Base-by-base conservation (phyloP, 2,329 filamentous ascomycete genomes). In the Eurotiales sp. region DNA sequence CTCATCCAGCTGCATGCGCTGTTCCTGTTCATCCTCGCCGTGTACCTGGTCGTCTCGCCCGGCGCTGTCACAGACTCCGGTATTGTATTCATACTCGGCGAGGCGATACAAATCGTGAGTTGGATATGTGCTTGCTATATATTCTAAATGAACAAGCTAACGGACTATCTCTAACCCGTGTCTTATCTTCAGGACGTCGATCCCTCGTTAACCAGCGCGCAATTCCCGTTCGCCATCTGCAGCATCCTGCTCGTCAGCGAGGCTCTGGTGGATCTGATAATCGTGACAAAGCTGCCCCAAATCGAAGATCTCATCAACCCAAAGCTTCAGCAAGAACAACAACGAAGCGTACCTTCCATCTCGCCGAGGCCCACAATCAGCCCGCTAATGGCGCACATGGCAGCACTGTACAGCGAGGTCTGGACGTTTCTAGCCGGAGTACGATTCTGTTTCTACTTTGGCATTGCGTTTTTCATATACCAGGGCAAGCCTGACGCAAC, bases 21-120 rank as follows among this genome's bases (percentile, higher is more conserved):
- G 66, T 90, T 93, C 75, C 88, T 96, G 72, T 71, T 96, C 58
- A 88, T 88, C 5, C 76, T 93, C 44, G 90, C 85, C 61, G 90
- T 86, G 71, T 89, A 93, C 75, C 86, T 96, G 73, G 78, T 95
- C 61, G 86, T 82, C 37, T 84, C 79, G 53, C 91, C 91, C 5
- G 73, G 75, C 55, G 77, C 81, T 39, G 78, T 96, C 61, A 83
- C 87, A 44, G 86, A 92, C 64, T 89, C 95, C 63, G 84, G 86
- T 47, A 69, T 95, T 19, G 88, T 96, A 43, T 88, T 83, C 59
- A 80, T 96, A 25, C 73, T 96, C 22, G 90, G 90, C 50, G 87
- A 95, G 69, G 83, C 88, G 48, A 88, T 95, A 83, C 83, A 85
- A 60, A 80, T 96, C 67, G 89, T 92, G 77, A 32, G 51, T 43